A percentile compares a stretch with the other conserved stretches of the same genome.
phyloP scores from a whole-genome alignment of 805 yeast genomes.

The Candida adriatica region DNA sequence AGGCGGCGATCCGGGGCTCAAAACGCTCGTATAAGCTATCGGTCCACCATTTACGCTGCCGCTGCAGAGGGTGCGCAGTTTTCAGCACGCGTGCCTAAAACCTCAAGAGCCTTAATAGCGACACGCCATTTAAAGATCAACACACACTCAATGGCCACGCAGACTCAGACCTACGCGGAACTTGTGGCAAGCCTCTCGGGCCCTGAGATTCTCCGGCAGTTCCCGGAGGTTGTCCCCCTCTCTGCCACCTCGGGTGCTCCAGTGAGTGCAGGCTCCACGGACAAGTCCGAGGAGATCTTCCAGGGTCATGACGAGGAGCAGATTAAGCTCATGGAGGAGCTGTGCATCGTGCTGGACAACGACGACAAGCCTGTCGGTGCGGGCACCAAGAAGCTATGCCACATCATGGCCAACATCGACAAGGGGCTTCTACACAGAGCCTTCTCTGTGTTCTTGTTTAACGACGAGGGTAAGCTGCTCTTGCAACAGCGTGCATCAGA shows the following conservation, averaged over 20 bases:
- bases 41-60: no score
- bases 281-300: slow-evolving; percentile 42
- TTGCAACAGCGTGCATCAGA: slow-evolving; percentile 95
- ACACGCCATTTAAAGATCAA: no score
- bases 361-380: slow-evolving; percentile 86
- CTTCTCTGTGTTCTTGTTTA: slow-evolving; percentile 89
- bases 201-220: slow-evolving; percentile 45
- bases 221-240: slow-evolving; percentile 66
- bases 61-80: no score
- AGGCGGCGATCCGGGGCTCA: not conserved
- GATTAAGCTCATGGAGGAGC: slow-evolving; percentile 90
- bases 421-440: slow-evolving; percentile 90
- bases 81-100: no score
- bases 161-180: slow-evolving; percentile 32
- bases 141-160: slow-evolving; percentile 7
- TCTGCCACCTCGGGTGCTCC: slow-evolving; percentile 51
- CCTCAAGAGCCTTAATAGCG: no score
- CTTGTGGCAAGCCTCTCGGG: slow-evolving; percentile 47
- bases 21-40: no score
- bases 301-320: slow-evolving; percentile 91
- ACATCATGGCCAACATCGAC: slow-evolving; percentile 80
- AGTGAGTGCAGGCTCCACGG: slow-evolving; percentile 28
- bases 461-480: slow-evolving; percentile 65
- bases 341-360: slow-evolving; percentile 89
- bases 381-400: slow-evolving; percentile 88